Evolutionary conservation across 768 basidiomycete genomes (phyloP), one percentile per base, ranked within the genome.

Genomic region (Multifurca ochricompacta): DNA sequence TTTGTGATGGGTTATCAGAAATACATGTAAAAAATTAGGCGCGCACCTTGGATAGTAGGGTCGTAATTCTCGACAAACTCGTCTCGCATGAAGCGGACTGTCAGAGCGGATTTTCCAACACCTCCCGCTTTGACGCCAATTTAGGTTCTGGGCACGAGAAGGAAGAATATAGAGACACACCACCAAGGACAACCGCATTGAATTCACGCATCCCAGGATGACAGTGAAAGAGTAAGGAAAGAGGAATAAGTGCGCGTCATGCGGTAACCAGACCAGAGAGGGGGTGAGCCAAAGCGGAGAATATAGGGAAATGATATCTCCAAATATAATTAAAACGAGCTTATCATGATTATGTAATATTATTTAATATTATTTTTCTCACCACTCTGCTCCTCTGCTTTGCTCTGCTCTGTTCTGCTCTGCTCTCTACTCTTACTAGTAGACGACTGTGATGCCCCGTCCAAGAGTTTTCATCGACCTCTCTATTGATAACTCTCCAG

Each of bases 71-170:
- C 83, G 28, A 87, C 71, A 67, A 88, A 90, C 40, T 78, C 74
- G 66, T 86, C 79, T 60, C 77, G 77, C 43, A 88, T 80, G 66
- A 85, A 90, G 54, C 87, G 79, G 62, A 88, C 82, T 65, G 87
- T 89, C 31, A 92, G 74, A 11, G 90, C 87, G 23, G 88, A 91
- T 69, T 92, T 92, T 44, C 90, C 90, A 49, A 92, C 89, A 21
- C 90, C 90, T 63, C 90, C 90, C 64, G 88, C 88, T 90, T 44
- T 61, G 13, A 37, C 31, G 32, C 14, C 16, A 10, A 40, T 42
- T 40, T 34, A 58, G 44, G 43, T 21, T 39, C 10, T 44, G 8
- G 10, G 44, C 16, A 18, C 10, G 31, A 16, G 41, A 19, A 54
- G 7, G 32, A 56, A 45, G 45, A 47, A 46, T 51, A 51, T 28